These are phyloP conservation scores for Lichtheimia ornata DNA, from an alignment of 371 early-diverging fungal species.

Conservation along the genomic window DNA sequence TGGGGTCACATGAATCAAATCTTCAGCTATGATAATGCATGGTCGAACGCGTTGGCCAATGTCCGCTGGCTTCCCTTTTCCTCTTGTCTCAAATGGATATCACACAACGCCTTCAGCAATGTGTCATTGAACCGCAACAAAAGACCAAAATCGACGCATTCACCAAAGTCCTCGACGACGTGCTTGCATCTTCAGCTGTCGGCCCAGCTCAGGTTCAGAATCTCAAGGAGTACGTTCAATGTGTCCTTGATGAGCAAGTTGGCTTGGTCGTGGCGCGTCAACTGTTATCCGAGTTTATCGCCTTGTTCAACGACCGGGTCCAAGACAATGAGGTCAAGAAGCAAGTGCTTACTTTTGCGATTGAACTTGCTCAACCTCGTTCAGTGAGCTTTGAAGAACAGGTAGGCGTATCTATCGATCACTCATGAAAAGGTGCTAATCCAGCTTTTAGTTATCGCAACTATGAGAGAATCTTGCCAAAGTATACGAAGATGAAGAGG, in stretches of 20 bases:
- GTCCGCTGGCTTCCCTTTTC: too few species aligned
- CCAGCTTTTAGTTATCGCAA: constrained; percentile 59
- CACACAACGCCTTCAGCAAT: too few species aligned
- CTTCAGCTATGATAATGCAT: too few species aligned
- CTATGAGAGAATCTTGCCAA: constrained; percentile 74
- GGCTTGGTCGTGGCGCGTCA: constrained; percentile 79
- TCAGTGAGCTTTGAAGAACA: constrained; percentile 90
- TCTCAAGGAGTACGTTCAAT: constrained; percentile 55
- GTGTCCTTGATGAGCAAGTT: constrained; percentile 71
- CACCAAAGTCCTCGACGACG: constrained; percentile 27
- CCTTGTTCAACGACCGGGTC: constrained; percentile 33
- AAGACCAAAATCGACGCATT: constrained; percentile 46
- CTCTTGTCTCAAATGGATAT: constrained; percentile 23
- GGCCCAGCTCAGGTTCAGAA: constrained; percentile 21
- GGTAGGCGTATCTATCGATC: constrained; percentile 35
- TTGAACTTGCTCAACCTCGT: constrained; percentile 64
- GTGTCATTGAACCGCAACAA: too few species aligned
- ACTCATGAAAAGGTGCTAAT: too few species aligned
- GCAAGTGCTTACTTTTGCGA: constrained; percentile 54
- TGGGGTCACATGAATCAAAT: too few species aligned
- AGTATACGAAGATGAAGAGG: constrained; percentile 75
- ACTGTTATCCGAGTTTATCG: constrained; percentile 66
- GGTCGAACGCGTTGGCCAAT: too few species aligned
- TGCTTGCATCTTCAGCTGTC: constrained; percentile 19
- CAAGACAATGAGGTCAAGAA: constrained; percentile 48